phyloP scores from a whole-genome alignment of 495 filamentous ascomycete genomes.

The Trichocladium uniseriatum region DNA sequence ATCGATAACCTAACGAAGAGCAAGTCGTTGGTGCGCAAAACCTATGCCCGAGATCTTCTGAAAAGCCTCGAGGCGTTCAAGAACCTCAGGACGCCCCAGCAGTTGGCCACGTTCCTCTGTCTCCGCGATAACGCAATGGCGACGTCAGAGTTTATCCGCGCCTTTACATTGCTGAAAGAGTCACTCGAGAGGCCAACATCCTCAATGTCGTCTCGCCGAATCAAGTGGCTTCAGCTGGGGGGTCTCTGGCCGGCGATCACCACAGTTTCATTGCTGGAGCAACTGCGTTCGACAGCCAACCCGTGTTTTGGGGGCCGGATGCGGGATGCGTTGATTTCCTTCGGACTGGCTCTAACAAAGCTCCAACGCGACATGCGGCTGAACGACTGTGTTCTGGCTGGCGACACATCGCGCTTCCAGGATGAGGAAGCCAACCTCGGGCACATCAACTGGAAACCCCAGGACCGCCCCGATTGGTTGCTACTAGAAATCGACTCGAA shows the following conservation, averaged over 20 bases:
- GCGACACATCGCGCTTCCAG: constrained; percentile 11
- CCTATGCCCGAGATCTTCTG: constrained; percentile 11
- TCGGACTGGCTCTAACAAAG: constrained; percentile 34
- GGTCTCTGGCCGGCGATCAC: constrained; percentile 47
- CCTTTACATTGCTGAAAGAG: constrained; percentile 20
- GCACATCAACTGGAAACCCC: constrained; percentile 45
- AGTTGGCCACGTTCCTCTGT: constrained; percentile 4
- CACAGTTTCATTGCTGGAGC: constrained; percentile 41
- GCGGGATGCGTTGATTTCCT: constrained; percentile 35
- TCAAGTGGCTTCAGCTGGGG: constrained; percentile 40
- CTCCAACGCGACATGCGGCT: constrained; percentile 35
- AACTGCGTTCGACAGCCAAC: constrained; percentile 35
- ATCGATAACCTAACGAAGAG: neutral
- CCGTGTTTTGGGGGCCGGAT: constrained; percentile 31
- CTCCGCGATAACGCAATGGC: neutral
- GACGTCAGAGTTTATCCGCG: neutral
- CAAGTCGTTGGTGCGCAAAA: constrained; percentile 12
- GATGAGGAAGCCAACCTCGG: constrained; percentile 37
- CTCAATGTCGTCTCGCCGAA: constrained; percentile 23
- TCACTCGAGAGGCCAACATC: constrained; percentile 15
- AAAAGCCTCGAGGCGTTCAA: constrained; percentile 16
- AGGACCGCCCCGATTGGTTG: constrained; percentile 43
- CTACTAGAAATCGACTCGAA: constrained; percentile 50
- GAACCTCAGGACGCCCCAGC: constrained; percentile 5
- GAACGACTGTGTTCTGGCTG: constrained; percentile 1